Evolutionary conservation across 306 rosid species (phyloP).

Genomic region (Vachellia collinsii): DNA sequence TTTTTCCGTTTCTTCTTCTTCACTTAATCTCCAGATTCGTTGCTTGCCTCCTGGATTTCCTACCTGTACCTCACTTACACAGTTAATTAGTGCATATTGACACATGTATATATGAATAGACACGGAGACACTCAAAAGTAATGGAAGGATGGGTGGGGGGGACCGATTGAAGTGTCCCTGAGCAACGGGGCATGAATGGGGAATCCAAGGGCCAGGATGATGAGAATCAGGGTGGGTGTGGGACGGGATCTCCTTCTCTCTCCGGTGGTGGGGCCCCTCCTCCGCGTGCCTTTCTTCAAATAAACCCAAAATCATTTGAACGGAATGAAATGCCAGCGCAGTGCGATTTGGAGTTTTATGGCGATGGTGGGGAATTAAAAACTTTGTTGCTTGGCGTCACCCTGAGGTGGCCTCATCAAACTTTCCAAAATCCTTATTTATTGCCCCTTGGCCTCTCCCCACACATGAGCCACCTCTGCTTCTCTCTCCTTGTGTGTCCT

Average conservation of each 20-base stretch:
- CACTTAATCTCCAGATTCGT: neutral
- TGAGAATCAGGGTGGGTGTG: constrained; percentile 33
- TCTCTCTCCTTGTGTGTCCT: neutral
- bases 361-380: neutral
- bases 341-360: constrained; percentile 16
- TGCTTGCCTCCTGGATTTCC: neutral
- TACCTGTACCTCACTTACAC: constrained; percentile 29
- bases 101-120: neutral
- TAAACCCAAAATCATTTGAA: neutral
- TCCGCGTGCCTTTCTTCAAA: constrained; percentile 36
- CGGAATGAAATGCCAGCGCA: constrained; percentile 38
- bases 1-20: neutral
- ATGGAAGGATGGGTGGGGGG: constrained; percentile 20
- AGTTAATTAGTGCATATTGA: neutral
- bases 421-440: constrained; percentile 25
- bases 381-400: neutral
- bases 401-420: constrained; percentile 22
- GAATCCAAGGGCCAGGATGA: constrained; percentile 48
- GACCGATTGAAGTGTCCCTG: constrained; percentile 36
- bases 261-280: constrained; percentile 31
- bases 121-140: too few species aligned
- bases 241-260: constrained; percentile 16
- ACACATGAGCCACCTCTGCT: neutral
- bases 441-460: neutral
- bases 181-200: neutral